Base-by-base conservation (phyloP, 371 early-diverging fungal genomes). In the Mucor circinelloides region DNA sequence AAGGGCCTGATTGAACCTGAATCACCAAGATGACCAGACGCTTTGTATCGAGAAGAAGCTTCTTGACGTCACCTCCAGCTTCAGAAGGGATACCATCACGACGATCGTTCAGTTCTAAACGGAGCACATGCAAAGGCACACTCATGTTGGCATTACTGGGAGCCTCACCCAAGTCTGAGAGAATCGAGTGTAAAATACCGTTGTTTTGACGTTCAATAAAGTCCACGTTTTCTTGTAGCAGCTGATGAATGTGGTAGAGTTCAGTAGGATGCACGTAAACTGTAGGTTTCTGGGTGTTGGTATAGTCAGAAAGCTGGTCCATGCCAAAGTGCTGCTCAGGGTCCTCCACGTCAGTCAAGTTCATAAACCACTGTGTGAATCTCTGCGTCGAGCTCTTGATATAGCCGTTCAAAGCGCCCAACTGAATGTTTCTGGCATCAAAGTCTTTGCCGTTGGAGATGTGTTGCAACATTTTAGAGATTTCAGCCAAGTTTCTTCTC, bases 401-500 rank as follows among this genome's bases (percentile, higher is more conserved):
- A 74, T 92, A 96, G 55, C 88, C 88, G 67, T 94, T 92, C 38
- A 94, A 69, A 21, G 91, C 89, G 60, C 89, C 86, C 64, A 93
- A 61, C 62, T 90, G 91, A 64, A 90, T 80, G 64, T 91, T 87
- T 62, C 88, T 85, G 42, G 86, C 87, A 9, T 80, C 79, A 75
- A 93, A 88, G 54, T 86, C 73, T 73, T 89, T 92, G 71, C 93
- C 94, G 52, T 92, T 93, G 10, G 95, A 92, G 38, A 98, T 93
- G 68, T 95, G 92, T 68, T 96, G 93, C 10, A 99, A 86, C 87
- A 94, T 93, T 79, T 96, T 97, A 44, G 94, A 91, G 42, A 97
- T 89, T 87, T 97, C 97, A 1, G 96, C 97, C 65, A 98, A 82
- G 74, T 98, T 98, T 76, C 95, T 97, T 67, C 97, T 91, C 78